Evolutionary conservation across 768 basidiomycete species (phyloP).

Genomic region (Russula emetica): DNA sequence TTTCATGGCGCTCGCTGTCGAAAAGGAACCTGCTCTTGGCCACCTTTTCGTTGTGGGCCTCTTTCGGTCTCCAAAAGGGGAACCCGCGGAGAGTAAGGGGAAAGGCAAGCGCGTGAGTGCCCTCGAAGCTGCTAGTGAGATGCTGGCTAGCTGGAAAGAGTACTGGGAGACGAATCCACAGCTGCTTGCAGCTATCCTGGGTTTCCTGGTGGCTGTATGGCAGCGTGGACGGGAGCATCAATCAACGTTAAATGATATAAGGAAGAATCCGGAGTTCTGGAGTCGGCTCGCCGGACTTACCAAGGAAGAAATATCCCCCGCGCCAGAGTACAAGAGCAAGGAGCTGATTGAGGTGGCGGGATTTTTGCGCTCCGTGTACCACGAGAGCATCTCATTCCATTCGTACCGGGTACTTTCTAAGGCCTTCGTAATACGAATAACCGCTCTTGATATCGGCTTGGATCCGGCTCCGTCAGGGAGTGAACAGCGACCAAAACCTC

Average conservation of each 20-base stretch:
- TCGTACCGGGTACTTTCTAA: slow-evolving; percentile 69
- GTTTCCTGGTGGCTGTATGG: slow-evolving; percentile 77
- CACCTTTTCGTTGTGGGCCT: slow-evolving; percentile 73
- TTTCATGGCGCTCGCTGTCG: slow-evolving; percentile 74
- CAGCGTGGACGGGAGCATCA: slow-evolving; percentile 75
- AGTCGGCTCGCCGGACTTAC: slow-evolving; percentile 58
- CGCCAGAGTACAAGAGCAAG: slow-evolving; percentile 60
- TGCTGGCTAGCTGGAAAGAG: slow-evolving; percentile 64
- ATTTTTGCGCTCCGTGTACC: slow-evolving; percentile 48
- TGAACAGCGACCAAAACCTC: slow-evolving; percentile 45
- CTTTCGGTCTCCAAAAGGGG: slow-evolving; percentile 51
- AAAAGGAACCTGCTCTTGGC: slow-evolving; percentile 82
- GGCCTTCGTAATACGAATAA: slow-evolving; percentile 67
- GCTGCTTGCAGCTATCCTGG: slow-evolving; percentile 65
- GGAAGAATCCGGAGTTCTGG: slow-evolving; percentile 65
- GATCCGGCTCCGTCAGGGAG: slow-evolving; percentile 38
- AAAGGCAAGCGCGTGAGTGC: slow-evolving; percentile 49
- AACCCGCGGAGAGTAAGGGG: slow-evolving; percentile 32
- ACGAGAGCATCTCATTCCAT: slow-evolving; percentile 58
- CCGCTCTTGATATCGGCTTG: slow-evolving; percentile 70
- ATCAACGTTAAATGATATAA: slow-evolving; percentile 49
- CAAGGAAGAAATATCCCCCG: slow-evolving; percentile 65
- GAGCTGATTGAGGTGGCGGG: slow-evolving; percentile 48
- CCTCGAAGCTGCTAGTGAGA: slow-evolving; percentile 60
- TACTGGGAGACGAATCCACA: slow-evolving; percentile 76